phyloP scores from a whole-genome alignment of 2,329 filamentous ascomycete species.

The Drechslerella coelobrocha region DNA sequence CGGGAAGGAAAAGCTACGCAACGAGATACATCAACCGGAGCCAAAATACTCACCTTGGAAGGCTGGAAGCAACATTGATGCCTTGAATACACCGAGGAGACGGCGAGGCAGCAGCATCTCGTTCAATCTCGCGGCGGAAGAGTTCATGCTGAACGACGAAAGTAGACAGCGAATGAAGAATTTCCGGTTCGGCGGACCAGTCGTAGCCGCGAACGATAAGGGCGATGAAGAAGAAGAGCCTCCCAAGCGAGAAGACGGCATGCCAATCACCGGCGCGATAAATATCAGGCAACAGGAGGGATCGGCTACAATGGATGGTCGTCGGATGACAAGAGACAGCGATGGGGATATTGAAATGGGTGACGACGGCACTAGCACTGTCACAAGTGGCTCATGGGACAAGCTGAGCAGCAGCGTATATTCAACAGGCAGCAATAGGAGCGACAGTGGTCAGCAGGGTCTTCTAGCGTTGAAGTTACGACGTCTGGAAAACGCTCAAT shows the following conservation, averaged over 20 bases:
- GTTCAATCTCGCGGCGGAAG: slow-evolving; percentile 34
- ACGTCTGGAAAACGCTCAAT: slow-evolving; percentile 13
- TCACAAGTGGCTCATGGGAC: slow-evolving; percentile 45
- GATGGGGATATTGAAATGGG: slow-evolving; percentile 44
- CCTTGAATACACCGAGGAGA: slow-evolving; percentile 57
- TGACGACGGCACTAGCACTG: slow-evolving; percentile 27
- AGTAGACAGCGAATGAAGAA: slow-evolving; percentile 41
- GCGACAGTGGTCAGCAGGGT: slow-evolving; percentile 37
- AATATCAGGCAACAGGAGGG: not conserved
- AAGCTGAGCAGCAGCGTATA: slow-evolving; percentile 32
- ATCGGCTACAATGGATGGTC: not conserved
- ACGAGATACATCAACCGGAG: slow-evolving; percentile 87
- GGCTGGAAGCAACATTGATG: slow-evolving; percentile 58
- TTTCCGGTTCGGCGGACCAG: slow-evolving; percentile 28
- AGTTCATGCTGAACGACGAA: slow-evolving; percentile 41
- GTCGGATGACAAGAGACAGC: slow-evolving; percentile 6
- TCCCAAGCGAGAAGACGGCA: slow-evolving; percentile 11
- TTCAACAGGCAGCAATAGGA: slow-evolving; percentile 32
- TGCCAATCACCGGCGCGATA: slow-evolving; percentile 4
- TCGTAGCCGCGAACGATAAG: slow-evolving; percentile 2
- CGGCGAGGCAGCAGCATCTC: slow-evolving; percentile 40
- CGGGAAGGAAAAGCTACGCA: slow-evolving; percentile 87
- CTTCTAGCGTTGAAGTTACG: slow-evolving; percentile 40
- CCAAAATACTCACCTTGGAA: slow-evolving; percentile 87
- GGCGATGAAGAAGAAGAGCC: slow-evolving; percentile 28